A percentile compares a stretch with the other conserved stretches of the same genome.
Conservation (phyloP, 352 stramenopile genomes). For the Globisporangium yorkense region DNA sequence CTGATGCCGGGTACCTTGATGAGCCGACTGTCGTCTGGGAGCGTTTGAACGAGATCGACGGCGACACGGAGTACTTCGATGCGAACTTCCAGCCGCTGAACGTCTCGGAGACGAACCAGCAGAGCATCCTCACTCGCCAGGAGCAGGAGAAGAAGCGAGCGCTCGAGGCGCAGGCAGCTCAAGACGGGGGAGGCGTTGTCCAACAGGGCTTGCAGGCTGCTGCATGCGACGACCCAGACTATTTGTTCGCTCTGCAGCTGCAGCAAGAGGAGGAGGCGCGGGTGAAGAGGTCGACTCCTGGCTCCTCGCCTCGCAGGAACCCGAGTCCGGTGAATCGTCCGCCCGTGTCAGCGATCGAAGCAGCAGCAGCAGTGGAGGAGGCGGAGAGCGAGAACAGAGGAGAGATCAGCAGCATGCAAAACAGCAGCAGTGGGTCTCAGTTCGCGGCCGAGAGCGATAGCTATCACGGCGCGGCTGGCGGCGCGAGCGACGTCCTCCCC, state of each 20-base stretch:
- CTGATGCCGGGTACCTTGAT: constrained; percentile 95
- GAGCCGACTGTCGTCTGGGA: constrained; percentile 94
- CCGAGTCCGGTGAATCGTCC: constrained; percentile 15
- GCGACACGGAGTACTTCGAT: constrained; percentile 75
- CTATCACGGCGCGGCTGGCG: constrained; percentile 4
- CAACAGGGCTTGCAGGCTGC: neutral
- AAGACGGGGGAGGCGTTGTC: neutral
- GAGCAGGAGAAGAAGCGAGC: constrained; percentile 28
- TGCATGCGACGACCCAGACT: constrained; percentile 49
- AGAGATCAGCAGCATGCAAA: neutral
- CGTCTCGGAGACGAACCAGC: constrained; percentile 56
- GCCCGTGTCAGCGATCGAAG: neutral
- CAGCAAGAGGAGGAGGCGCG: constrained; percentile 73
- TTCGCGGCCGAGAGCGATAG: constrained; percentile 1
- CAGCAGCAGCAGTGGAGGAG: neutral
- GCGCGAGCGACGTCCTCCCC: constrained; percentile 33
- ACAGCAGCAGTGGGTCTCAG: constrained; percentile 3
- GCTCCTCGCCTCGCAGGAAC: constrained; percentile 9
- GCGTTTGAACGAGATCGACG: constrained; percentile 88
- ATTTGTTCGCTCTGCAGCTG: constrained; percentile 59
- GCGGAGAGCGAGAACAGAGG: neutral
- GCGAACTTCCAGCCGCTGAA: constrained; percentile 60
- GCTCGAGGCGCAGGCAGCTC: constrained; percentile 4
- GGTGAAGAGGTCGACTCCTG: constrained; percentile 9
- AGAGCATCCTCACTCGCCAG: constrained; percentile 59